Evolutionary conservation across 768 basidiomycete genomes (phyloP).

Genomic region (Tephrocybe rancida): DNA sequence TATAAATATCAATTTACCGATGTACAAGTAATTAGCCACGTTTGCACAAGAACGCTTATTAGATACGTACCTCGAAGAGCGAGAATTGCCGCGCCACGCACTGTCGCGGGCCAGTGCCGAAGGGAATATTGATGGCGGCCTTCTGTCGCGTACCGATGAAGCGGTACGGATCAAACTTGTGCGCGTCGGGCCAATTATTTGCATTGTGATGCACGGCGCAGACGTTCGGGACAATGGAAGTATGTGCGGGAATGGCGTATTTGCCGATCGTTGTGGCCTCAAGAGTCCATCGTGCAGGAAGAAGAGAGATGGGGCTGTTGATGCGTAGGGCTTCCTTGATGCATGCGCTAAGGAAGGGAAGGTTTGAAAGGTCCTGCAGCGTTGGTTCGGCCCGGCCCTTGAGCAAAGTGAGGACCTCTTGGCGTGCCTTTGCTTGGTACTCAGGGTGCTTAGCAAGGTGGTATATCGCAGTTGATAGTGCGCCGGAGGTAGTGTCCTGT

Average conservation of each 20-base stretch:
- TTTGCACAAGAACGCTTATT: background rate
- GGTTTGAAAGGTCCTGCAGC: slow-evolving; percentile 25
- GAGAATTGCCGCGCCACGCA: slow-evolving; percentile 33
- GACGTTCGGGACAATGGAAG: slow-evolving; percentile 34
- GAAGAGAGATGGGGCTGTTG: slow-evolving; percentile 30
- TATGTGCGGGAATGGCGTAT: slow-evolving; percentile 30
- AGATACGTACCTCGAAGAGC: slow-evolving; percentile 22
- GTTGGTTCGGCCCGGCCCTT: slow-evolving; percentile 29
- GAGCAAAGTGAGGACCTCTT: slow-evolving; percentile 35
- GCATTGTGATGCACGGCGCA: slow-evolving; percentile 32
- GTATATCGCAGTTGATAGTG: slow-evolving; percentile 36
- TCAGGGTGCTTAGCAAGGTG: slow-evolving; percentile 38
- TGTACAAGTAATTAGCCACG: background rate
- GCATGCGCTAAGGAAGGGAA: slow-evolving; percentile 37
- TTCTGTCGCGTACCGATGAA: slow-evolving; percentile 20
- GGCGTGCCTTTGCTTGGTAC: slow-evolving; percentile 35
- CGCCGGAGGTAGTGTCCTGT: slow-evolving; percentile 41
- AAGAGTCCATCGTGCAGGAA: slow-evolving; percentile 25
- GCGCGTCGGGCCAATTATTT: slow-evolving; percentile 28
- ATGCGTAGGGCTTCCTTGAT: slow-evolving; percentile 42
- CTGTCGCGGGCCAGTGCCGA: slow-evolving; percentile 33
- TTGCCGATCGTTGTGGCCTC: slow-evolving; percentile 25
- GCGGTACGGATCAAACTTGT: slow-evolving; percentile 32
- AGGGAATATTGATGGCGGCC: slow-evolving; percentile 26
- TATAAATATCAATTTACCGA: too few relatives aligned